These are phyloP conservation scores for Phoma herbarum DNA, from an alignment of 2,329 filamentous ascomycete species.

Conservation along the genomic window DNA sequence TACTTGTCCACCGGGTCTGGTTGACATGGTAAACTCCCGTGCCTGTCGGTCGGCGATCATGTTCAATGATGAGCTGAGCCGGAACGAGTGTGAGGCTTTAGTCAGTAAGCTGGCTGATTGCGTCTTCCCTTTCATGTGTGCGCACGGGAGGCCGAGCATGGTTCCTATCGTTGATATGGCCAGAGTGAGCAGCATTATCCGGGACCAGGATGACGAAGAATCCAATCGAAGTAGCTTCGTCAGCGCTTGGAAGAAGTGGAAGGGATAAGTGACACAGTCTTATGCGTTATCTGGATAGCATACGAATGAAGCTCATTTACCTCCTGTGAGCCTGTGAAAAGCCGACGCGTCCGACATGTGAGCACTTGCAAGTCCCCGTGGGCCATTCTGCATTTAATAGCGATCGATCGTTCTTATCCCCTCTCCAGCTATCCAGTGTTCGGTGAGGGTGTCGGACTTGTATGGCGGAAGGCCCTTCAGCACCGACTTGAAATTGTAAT, in stretches of 20 bases:
- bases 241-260: slow-evolving; percentile 18
- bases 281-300: too few relatives aligned
- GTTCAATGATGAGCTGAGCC: slow-evolving; percentile 77
- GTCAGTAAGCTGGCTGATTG: slow-evolving; percentile 67
- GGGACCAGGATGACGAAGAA: too few relatives aligned
- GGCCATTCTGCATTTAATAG: too few relatives aligned
- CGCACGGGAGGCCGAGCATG: slow-evolving; percentile 71
- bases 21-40: slow-evolving; percentile 79
- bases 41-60: slow-evolving; percentile 83
- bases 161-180: slow-evolving; percentile 54
- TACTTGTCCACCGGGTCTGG: slow-evolving; percentile 75
- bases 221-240: neutral
- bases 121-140: slow-evolving; percentile 82
- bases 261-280: neutral
- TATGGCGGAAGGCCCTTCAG: neutral
- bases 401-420: too few relatives aligned
- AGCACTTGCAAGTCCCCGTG: too few relatives aligned
- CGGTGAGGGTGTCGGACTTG: neutral
- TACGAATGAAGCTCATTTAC: too few relatives aligned
- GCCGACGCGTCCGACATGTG: too few relatives aligned
- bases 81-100: slow-evolving; percentile 66
- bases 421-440: too few relatives aligned
- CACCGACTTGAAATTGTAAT: neutral
- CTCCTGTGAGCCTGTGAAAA: too few relatives aligned
- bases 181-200: neutral